Base-by-base conservation (phyloP, 768 basidiomycete species). In the Russula vinacea region DNA sequence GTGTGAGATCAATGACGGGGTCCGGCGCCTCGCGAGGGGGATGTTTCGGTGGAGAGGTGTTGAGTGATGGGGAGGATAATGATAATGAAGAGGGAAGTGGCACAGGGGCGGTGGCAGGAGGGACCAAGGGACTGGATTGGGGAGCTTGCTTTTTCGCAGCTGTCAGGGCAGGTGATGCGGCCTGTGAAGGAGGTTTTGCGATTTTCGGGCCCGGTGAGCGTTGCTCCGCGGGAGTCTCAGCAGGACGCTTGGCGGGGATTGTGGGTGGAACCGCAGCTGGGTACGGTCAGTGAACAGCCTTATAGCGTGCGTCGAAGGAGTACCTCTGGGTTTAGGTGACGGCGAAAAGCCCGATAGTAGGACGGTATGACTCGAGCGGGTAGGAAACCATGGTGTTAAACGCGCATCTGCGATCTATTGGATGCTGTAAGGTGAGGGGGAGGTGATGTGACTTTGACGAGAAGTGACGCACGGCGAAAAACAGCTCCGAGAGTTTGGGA, bases 261-360 rank as follows among this genome's bases (percentile, higher is more conserved):
- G 61, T 56, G 40, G 62, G 40, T 26, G 59, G 49, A 3, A 65
- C 55, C 5, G 59, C 54, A 32, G 59, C 64, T 65, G 50, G 5
- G 35, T 26, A 47, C 19, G 40, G 33, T 37, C 42, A 2, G 24
- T 65, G 16, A 65, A 55, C 32, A 11, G 8, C 24, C 44, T 52
- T 61, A 61, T 65, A 56, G 8, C 51, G 49, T 13, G 44, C 4
- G 24, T 49, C 13, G 14, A 53, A 24, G 64, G n/a, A 22, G 35
- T 62, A 68, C 67, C 67, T 66, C 42, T 68, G 16, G 61, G 67
- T 42, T 62, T 66, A 57, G 62, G 65, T 62, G 55, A 57, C 16
- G 61, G 56, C 5, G 62, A 39, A 49, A 67, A 62, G 26, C 66
- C 68, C 10, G 66, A 64, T 39, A 69, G 53, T 49, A 67, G 47